Percentiles rank a stretch among this genome's conserved stretches.
Conservation (phyloP, 805 yeast species). For the Candida khao-thaluensis region DNA sequence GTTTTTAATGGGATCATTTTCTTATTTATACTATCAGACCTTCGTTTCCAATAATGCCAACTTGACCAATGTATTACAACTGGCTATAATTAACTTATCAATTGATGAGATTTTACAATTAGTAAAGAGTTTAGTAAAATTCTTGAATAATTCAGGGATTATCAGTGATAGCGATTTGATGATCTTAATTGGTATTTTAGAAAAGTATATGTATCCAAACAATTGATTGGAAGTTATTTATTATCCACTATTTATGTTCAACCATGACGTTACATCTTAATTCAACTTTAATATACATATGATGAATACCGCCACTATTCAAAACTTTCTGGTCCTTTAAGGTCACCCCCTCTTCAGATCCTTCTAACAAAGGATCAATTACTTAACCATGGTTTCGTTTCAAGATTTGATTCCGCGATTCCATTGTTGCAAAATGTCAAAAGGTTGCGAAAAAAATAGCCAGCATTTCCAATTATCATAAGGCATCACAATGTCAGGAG, state of each 20-base stretch:
- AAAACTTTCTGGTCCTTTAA: too few relatives aligned
- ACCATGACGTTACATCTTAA: background rate
- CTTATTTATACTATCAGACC: slow-evolving; percentile 89
- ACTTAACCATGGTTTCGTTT: too few relatives aligned
- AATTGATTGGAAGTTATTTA: slow-evolving; percentile 1
- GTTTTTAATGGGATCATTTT: slow-evolving; percentile 94
- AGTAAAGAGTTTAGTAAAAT: slow-evolving; percentile 56
- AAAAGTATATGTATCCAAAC: slow-evolving; percentile 12
- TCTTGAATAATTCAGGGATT: slow-evolving; percentile 39
- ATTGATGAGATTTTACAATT: slow-evolving; percentile 64
- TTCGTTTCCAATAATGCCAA: slow-evolving; percentile 76
- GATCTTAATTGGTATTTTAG: slow-evolving; percentile 31
- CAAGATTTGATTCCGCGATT: too few relatives aligned
- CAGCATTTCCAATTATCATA: too few relatives aligned
- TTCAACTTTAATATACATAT: too few relatives aligned
- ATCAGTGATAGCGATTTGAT: slow-evolving; percentile 29
- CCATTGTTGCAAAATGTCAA: too few relatives aligned
- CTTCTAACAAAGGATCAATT: too few relatives aligned
- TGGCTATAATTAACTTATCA: slow-evolving; percentile 68
- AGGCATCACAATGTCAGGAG: too few relatives aligned
- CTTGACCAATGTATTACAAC: slow-evolving; percentile 72
- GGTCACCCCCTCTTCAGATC: too few relatives aligned
- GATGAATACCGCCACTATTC: too few relatives aligned
- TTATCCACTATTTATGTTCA: too few relatives aligned
- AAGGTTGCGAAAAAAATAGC: too few relatives aligned